These are phyloP conservation scores for Backusella tarrabulga DNA, from an alignment of 192 early-diverging fungal genomes.

Conservation along the genomic window DNA sequence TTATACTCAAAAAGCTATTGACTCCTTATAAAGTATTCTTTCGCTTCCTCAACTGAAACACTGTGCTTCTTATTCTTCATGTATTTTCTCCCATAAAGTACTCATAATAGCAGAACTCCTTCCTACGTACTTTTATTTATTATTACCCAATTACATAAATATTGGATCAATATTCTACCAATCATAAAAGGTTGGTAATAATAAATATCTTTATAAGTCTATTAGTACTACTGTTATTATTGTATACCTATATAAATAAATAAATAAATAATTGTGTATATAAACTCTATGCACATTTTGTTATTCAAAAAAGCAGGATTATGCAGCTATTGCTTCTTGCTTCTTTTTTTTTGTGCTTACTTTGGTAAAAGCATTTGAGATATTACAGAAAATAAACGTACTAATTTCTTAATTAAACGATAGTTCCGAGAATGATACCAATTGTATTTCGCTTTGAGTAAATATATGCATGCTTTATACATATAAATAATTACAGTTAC, in stretches of 20 bases:
- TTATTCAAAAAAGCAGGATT: slow-evolving; percentile 5
- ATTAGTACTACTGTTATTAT: background rate
- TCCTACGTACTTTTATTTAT: background rate
- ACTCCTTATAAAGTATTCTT: background rate
- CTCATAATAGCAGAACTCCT: background rate
- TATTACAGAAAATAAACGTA: background rate
- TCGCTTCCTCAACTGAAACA: background rate
- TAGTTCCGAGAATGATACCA: background rate
- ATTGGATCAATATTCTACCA: no score
- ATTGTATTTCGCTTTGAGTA: background rate
- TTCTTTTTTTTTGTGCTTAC: background rate
- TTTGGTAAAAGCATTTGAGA: background rate
- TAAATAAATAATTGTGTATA: background rate
- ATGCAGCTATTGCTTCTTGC: background rate
- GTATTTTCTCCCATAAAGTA: background rate
- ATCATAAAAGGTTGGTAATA: no score
- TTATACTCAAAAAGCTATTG: background rate
- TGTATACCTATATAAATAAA: background rate
- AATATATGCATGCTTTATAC: background rate
- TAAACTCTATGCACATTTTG: background rate
- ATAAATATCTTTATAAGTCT: background rate
- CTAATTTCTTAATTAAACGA: background rate
- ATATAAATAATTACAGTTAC: background rate
- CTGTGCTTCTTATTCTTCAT: background rate
- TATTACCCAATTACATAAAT: background rate